phyloP scores from a whole-genome alignment of 345 rosid species.

The Dovyalis caffra region DNA sequence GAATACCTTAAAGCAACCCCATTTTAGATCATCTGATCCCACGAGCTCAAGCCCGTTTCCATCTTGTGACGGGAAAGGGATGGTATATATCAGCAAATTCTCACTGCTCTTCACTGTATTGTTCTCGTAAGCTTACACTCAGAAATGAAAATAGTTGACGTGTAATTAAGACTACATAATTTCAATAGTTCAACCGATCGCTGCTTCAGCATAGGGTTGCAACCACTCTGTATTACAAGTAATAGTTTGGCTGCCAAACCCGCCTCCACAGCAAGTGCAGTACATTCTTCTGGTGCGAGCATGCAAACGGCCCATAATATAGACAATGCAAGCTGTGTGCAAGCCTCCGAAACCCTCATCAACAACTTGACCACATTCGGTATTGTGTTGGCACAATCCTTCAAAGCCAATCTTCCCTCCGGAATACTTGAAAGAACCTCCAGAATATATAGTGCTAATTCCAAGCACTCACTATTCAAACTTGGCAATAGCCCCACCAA shows the following conservation, averaged over 20 bases:
- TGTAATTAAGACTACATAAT: conserved; percentile 31
- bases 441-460: conserved; percentile 24
- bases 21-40: background rate
- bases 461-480: conserved; percentile 27
- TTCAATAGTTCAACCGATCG: conserved; percentile 32
- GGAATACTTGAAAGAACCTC: conserved; percentile 24
- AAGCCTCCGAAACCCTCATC: conserved; percentile 34
- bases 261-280: conserved; percentile 32
- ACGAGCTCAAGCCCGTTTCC: conserved; percentile 10
- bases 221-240: conserved; percentile 35
- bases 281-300: conserved; percentile 33
- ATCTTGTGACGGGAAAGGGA: conserved; percentile 1
- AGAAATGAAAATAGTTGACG: conserved; percentile 29
- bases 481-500: conserved; percentile 29
- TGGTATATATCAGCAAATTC: conserved; percentile 16
- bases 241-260: conserved; percentile 35
- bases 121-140: conserved; percentile 34
- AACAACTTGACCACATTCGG: conserved; percentile 31
- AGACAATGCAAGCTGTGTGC: conserved; percentile 27
- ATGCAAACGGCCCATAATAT: conserved; percentile 30
- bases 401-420: conserved; percentile 28
- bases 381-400: conserved; percentile 29
- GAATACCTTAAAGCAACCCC: conserved; percentile 10
- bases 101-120: conserved; percentile 24
- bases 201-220: conserved; percentile 26